These are phyloP conservation scores for Trichoderma lentiforme DNA, from an alignment of 2,329 filamentous ascomycete species.

Conservation along the genomic window DNA sequence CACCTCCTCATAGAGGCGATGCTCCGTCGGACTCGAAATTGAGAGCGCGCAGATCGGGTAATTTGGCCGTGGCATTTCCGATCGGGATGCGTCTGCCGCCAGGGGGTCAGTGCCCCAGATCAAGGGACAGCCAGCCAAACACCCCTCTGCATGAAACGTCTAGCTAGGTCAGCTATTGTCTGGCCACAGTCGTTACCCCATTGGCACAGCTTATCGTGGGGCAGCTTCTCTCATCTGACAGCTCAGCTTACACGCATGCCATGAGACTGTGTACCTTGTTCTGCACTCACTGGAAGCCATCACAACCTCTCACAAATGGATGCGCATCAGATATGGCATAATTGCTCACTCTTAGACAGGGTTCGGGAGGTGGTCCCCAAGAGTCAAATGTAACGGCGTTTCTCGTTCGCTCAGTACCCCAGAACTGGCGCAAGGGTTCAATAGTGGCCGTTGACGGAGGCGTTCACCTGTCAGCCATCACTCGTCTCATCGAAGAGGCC, in stretches of 20 bases:
- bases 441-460: conserved; percentile 92
- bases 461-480: conserved; percentile 81
- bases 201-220: conserved; percentile 10
- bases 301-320: neutral
- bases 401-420: conserved; percentile 75
- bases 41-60: conserved; percentile 15
- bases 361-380: conserved; percentile 81
- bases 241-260: conserved; percentile 3
- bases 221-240: conserved; percentile 7
- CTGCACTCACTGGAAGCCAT: neutral
- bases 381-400: conserved; percentile 90
- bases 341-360: conserved; percentile 50
- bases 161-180: conserved; percentile 8
- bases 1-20: neutral
- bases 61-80: conserved; percentile 17
- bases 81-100: conserved; percentile 17
- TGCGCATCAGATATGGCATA: neutral
- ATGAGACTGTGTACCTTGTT: neutral
- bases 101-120: conserved; percentile 14
- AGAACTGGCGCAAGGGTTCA: conserved; percentile 78
- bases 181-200: conserved; percentile 1
- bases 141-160: conserved; percentile 16
- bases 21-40: conserved; percentile 3
- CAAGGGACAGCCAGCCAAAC: conserved; percentile 8
- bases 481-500: conserved; percentile 67